phyloP scores from a whole-genome alignment of 1,284 basidiomycete species.

The Cutaneotrichosporon cyanovorans region DNA sequence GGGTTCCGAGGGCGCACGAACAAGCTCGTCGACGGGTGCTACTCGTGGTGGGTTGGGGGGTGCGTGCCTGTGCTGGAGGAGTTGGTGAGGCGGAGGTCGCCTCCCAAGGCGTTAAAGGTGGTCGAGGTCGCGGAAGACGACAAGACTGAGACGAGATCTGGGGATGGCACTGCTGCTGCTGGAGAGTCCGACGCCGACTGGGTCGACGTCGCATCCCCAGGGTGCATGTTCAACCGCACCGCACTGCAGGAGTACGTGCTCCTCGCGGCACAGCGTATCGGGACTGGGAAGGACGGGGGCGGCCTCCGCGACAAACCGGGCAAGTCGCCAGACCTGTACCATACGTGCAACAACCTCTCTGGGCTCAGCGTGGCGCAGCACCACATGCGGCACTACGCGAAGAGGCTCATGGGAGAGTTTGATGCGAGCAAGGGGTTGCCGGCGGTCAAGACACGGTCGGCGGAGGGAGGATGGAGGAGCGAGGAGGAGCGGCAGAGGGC shows the following conservation, averaged over 20 bases:
- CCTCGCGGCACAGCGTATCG: constrained; percentile 66
- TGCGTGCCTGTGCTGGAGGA: constrained; percentile 72
- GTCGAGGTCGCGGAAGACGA: constrained; percentile 15
- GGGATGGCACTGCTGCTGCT: constrained; percentile 3
- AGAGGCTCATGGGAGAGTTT: constrained; percentile 44
- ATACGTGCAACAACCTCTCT: constrained; percentile 81
- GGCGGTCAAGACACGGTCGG: constrained; percentile 19
- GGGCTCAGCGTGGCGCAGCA: constrained; percentile 86
- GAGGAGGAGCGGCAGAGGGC: constrained; percentile 44
- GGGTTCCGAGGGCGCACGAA: constrained; percentile 92
- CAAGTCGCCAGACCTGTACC: constrained; percentile 81
- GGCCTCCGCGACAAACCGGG: constrained; percentile 92
- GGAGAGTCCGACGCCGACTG: constrained; percentile 31
- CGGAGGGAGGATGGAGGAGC: constrained; percentile 26
- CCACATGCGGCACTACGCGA: constrained; percentile 53
- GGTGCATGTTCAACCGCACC: constrained; percentile 32
- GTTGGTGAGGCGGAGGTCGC: constrained; percentile 49
- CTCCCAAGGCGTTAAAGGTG: constrained; percentile 9
- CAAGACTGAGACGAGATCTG: background rate
- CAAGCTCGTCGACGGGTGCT: constrained; percentile 98
- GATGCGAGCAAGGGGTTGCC: constrained; percentile 28
- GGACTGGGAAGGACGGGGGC: constrained; percentile 48
- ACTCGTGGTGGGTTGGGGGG: constrained; percentile 97
- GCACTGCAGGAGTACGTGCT: constrained; percentile 85
- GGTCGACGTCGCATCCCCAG: constrained; percentile 17